Evolutionary conservation across 805 yeast genomes (phyloP), one percentile per base, ranked within the genome.

Genomic region (Tetrapisispora iriomotensis): DNA sequence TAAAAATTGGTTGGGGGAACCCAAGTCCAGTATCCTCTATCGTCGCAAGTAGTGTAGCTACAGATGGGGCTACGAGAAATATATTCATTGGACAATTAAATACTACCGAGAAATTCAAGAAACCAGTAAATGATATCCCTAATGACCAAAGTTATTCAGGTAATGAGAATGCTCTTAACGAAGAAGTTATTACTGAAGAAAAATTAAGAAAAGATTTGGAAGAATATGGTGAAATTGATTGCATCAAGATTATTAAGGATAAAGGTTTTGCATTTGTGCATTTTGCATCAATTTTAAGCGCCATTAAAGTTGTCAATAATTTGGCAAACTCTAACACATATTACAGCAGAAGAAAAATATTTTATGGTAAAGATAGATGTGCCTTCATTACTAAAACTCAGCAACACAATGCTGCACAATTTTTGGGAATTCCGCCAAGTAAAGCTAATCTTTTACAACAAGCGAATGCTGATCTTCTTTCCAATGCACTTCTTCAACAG

Each of bases 351-450:
- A 77, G 82, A 42, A 85, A 84, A 60, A 82, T 94, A 30, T 84
- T 76, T 52, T 88, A 85, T 55, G 97, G 96, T 44, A 88, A 87
- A 60, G 97, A 90, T 62, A 72, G 97, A 62, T 84, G 92, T 66
- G 95, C 96, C 2, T 86, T 86, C 53, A 84, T 90, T 33, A 86
- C 96, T 20, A 86, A 85, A 60, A 83, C 96, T 14, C 96, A 92
- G 62, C 95, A 87, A 63, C 96, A 88, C 57, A 87, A 90, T 58
- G 97, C 96, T 15, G 95, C 96, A 3, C 95, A 88, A 59, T 90
- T 86, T 57, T 65, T 90, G 40, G 96, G 96, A 1, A 69, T 87
- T 44, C 85, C 92, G 32, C 94, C 95, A 15, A 92, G 94, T 22
- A 75, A 80, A 72, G 94, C 83, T 53, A 84, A 82, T 53, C 66